Evolutionary conservation across 257 asterid species (phyloP).

Genomic region (Rhazya stricta): DNA sequence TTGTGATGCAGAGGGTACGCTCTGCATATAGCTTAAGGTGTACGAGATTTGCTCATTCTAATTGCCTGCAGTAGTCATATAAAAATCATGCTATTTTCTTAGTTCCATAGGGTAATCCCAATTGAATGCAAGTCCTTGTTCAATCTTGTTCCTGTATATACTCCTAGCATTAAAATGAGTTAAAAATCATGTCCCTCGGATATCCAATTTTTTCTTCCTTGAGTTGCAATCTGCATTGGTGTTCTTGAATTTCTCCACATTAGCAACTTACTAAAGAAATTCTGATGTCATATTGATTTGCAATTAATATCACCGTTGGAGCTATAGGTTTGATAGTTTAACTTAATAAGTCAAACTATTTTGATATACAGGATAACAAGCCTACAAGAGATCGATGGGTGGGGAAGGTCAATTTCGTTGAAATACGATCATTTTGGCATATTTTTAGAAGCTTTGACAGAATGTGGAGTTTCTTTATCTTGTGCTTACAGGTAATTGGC

Average conservation of each 20-base stretch:
- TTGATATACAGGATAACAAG: constrained; percentile 47
- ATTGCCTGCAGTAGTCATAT: background rate
- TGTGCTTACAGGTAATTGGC: constrained; percentile 79
- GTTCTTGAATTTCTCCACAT: background rate
- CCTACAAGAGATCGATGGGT: constrained; percentile 77
- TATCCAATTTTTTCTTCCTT: background rate
- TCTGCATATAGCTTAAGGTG: background rate
- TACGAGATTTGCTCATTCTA: background rate
- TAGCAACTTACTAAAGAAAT: background rate
- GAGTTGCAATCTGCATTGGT: background rate
- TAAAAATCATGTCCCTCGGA: background rate
- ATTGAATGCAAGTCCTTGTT: background rate
- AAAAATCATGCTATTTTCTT: background rate
- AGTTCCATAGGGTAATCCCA: background rate
- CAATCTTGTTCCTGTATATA: background rate
- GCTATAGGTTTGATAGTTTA: background rate
- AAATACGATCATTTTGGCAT: constrained; percentile 97
- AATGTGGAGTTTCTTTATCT: constrained; percentile 98
- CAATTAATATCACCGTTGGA: constrained; percentile 1
- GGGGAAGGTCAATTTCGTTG: constrained; percentile 97
- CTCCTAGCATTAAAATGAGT: background rate
- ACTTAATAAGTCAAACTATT: constrained; percentile 19
- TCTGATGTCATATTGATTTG: background rate
- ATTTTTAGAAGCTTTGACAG: constrained; percentile 93
- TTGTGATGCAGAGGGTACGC: background rate